phyloP scores from a whole-genome alignment of 2,329 filamentous ascomycete species.

The Phialemoniopsis sp. region DNA sequence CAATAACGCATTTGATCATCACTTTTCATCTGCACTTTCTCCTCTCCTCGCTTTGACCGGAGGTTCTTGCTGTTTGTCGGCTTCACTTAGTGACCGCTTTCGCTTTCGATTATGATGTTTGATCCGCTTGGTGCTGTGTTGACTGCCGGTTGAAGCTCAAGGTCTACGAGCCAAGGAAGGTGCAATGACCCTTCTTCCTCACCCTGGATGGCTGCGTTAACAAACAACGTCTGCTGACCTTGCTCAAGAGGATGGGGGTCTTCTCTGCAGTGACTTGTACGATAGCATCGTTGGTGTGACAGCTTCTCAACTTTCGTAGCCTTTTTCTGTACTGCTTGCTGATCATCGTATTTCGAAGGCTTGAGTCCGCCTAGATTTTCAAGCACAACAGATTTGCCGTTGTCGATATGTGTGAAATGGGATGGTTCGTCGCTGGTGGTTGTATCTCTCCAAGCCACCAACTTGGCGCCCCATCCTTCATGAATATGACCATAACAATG shows the following conservation, averaged over 20 bases:
- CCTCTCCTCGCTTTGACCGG: too few relatives aligned
- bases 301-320: neutral
- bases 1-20: too few relatives aligned
- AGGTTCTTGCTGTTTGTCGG: too few relatives aligned
- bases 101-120: too few relatives aligned
- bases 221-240: constrained; percentile 45
- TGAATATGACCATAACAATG: constrained; percentile 60
- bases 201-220: constrained; percentile 48
- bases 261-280: constrained; percentile 26
- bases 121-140: too few relatives aligned
- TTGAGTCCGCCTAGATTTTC: constrained; percentile 22
- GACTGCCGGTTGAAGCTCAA: constrained; percentile 7
- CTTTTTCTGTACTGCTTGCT: neutral
- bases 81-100: too few relatives aligned
- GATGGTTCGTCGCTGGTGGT: constrained; percentile 20
- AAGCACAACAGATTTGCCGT: constrained; percentile 31
- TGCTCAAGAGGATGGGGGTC: constrained; percentile 16
- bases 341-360: constrained; percentile 6
- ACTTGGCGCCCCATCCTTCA: constrained; percentile 52
- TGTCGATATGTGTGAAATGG: constrained; percentile 44
- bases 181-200: constrained; percentile 6
- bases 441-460: constrained; percentile 43
- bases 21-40: too few relatives aligned
- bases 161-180: constrained; percentile 13
- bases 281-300: constrained; percentile 12